Conservation (phyloP, 768 basidiomycete species). For the Leccinum uliginosum region DNA sequence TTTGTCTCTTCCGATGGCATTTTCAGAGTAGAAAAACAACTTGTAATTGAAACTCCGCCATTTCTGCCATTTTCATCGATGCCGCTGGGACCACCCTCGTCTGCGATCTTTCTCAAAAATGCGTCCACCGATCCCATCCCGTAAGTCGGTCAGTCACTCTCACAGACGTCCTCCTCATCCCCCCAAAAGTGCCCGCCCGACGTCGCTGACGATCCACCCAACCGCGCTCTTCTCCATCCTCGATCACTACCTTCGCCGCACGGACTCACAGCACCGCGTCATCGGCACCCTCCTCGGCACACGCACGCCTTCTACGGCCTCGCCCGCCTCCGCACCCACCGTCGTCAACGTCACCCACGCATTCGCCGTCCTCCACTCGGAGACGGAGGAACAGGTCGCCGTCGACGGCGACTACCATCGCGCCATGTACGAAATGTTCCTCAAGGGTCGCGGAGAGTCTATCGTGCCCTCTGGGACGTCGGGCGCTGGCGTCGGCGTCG, state of each 20-base stretch:
- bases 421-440: slow-evolving; percentile 87
- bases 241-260: slow-evolving; percentile 92
- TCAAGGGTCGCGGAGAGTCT: slow-evolving; percentile 52
- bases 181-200: slow-evolving; percentile 58
- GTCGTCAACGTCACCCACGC: slow-evolving; percentile 72
- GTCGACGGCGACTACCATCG: slow-evolving; percentile 97
- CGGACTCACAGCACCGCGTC: slow-evolving; percentile 77
- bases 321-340: slow-evolving; percentile 1
- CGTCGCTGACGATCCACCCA: slow-evolving; percentile 80
- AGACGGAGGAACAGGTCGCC: slow-evolving; percentile 88
- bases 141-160: slow-evolving; percentile 25
- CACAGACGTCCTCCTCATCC: background rate
- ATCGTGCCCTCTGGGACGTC: slow-evolving; percentile 10
- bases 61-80: slow-evolving; percentile 22
- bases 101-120: slow-evolving; percentile 41
- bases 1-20: slow-evolving; percentile 94
- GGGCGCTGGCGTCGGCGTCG: slow-evolving; percentile 18
- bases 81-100: slow-evolving; percentile 44
- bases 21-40: slow-evolving; percentile 11
- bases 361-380: slow-evolving; percentile 90
- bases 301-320: slow-evolving; percentile 46
- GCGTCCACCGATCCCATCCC: slow-evolving; percentile 28
- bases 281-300: slow-evolving; percentile 93
- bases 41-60: slow-evolving; percentile 30
- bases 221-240: slow-evolving; percentile 92